Base-by-base conservation (phyloP, 1,284 basidiomycete species). In the Cryptococcus depauperatus region DNA sequence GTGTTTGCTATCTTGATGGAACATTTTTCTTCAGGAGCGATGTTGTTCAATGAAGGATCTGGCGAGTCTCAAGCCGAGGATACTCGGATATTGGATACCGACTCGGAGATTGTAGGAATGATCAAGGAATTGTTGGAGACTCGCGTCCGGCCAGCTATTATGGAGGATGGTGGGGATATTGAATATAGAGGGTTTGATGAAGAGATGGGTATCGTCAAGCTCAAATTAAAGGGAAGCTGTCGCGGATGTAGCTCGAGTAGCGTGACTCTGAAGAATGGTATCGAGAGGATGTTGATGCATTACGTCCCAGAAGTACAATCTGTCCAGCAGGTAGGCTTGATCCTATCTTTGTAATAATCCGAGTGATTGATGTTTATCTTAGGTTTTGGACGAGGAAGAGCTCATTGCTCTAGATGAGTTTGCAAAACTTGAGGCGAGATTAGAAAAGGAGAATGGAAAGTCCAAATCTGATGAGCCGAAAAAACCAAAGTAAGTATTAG, bases 201-300 rank as follows among this genome's bases (percentile, higher is more conserved):
- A 54, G 73, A 70, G 18, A 57, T 56, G 0, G 77, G 78, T 0
- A 69, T 76, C 25, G 78, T 81, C 29, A 70, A 79, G 62, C 78
- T 98, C 32, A 95, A 85, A 72, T 75, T 98, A 52, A 98, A 97
- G 75, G 93, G 93, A 19, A 92, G 87, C 63, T 98, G 93, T 73
- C 75, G 93, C 61, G 93, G 95, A 6, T 98, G 93, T 71, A 82
- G 82, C 54, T 89, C 85, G 29, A 89, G 85, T 61, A 83, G 88
- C 10, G 92, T 98, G 23, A 98, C 93, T 14, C 75, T 98, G 51
- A 98, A 97, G 76, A 82, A 79, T 55, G 91, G 92, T 3, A 93
- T 96, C 45, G 95, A 98, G 74, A 77, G 93, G 51, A 98, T 98
- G 95, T 75, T 98, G 61, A 93, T 89, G 87, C 93, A 98, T 71